Conservation (phyloP, 768 basidiomycete species). For the Russula sp. region DNA sequence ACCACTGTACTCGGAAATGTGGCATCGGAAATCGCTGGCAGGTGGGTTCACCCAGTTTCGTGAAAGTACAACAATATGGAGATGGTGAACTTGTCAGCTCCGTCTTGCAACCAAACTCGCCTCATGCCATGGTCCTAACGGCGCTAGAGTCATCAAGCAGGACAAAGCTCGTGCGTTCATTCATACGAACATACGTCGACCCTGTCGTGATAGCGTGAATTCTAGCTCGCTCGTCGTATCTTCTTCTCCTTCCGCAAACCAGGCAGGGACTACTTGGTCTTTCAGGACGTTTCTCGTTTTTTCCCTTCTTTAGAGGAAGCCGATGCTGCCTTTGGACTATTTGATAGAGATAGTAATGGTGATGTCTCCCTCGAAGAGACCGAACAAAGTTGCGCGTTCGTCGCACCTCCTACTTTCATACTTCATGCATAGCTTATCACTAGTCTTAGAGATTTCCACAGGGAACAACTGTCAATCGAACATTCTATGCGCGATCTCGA, state of each 20-base stretch:
- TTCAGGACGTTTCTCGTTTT: constrained; percentile 63
- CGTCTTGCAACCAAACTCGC: constrained; percentile 85
- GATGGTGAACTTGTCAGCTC: constrained; percentile 34
- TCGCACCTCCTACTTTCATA: not conserved
- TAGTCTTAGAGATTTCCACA: constrained; percentile 58
- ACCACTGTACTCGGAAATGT: constrained; percentile 67
- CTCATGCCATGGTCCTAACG: constrained; percentile 70
- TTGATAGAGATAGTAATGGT: constrained; percentile 68
- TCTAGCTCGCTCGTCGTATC: constrained; percentile 70
- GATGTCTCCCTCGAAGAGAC: constrained; percentile 65
- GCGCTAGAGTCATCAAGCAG: constrained; percentile 78
- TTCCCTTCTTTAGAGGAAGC: constrained; percentile 65
- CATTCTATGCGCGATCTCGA: constrained; percentile 86
- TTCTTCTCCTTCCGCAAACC: constrained; percentile 77
- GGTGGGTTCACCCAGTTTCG: constrained; percentile 24
- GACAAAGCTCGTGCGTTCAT: constrained; percentile 47
- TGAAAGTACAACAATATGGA: not conserved
- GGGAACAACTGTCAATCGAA: constrained; percentile 77
- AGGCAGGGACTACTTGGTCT: constrained; percentile 48
- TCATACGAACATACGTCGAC: constrained; percentile 3
- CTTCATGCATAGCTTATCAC: constrained; percentile 1
- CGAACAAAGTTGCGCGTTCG: constrained; percentile 64
- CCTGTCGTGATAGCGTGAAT: not conserved
- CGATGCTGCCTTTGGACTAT: constrained; percentile 56
- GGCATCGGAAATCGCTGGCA: constrained; percentile 52